Base-by-base conservation (phyloP, 192 early-diverging fungal genomes). In the Podila epicladia region DNA sequence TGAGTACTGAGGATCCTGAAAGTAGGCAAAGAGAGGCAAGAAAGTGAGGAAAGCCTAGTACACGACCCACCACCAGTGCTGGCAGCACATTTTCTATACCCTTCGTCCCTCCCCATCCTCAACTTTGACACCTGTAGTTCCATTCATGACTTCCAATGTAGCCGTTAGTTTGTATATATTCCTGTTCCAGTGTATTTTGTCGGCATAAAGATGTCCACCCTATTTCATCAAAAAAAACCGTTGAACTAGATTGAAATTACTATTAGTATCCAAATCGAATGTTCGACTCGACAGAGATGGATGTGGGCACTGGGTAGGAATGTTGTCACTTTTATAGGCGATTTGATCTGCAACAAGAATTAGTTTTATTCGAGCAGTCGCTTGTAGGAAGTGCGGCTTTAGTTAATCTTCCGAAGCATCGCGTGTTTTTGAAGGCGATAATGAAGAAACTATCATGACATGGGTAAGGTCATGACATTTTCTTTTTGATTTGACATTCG, bases 261-360 rank as follows among this genome's bases (percentile, higher is more conserved):
- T 12, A 4, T 45, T 45, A 45, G 41, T 45, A 45, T 15, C 17
- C 13, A 17, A 17, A 8, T 15, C 41, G 4, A 13, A 8, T 6
- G 2, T 12, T 45, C 29, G 29, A 29, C 15, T 15, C 1, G 15
- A 45, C 33, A 17, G 0, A 45, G 41, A 45, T 45, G 41, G 41
- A 3, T 45, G 4, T 2, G 12, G 5, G 22, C 9, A 9, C 4
- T n/a, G 53, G 19, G 20, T 19, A 9, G 24, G 22, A 55, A 55
- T 55, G 53, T 55, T 26, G 20, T 55, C 53, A 55, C 53, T 55
- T n/a, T 55, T 55, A 55, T 55, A 55, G 53, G 53, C 53, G 53
- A 55, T 55, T 24, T n/a, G 19, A 24, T 9, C 24, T n/a, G 53
- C n/a, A n/a, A 55, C 24, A 55, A 24, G 24, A n/a, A 26, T 53